Evolutionary conservation across 148 eudicot species (phyloP), one percentile per base, ranked within the genome.

Genomic region (Rhododendron henanense): DNA sequence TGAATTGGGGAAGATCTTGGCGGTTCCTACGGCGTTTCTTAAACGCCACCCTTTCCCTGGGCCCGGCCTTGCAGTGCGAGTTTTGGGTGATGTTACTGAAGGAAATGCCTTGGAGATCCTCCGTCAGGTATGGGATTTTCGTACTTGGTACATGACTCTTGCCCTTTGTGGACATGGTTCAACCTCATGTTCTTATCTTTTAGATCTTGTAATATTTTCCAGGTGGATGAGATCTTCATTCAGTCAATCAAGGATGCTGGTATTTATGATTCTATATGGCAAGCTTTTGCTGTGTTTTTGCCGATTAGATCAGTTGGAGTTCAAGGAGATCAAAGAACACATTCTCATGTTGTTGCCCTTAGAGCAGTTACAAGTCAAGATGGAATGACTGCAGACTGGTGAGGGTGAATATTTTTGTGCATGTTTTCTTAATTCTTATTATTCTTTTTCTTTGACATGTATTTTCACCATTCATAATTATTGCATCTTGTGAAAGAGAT

Each of bases 311-410:
- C 98, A 50, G 98, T 95, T 59, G 99, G 99, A 41, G 99, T 95
- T 85, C 99, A 97, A 93, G 99, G 99, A 84, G 99, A 97, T 91
- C 96, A 94, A 87, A 93, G 99, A 90, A 95, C 98, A 23, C 93
- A 95, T 87, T 93, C 96, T 53, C 92, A 93, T 89, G 98, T 93
- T 81, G 96, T 97, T 74, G 93, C 98, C 78, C 94, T 97, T 37
- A 91, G 99, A 91, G 99, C 98, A 78, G 97, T 95, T 55, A 95
- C 99, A 76, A 97, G 99, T 89, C 95, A 93, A 85, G 99, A 97
- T 91, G 99, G 99, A 87, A 97, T 95, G 99, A 97, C 99, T 59
- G 98, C 99, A 57, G 98, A 96, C 85, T 97, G 98, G 99, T 97
- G 82, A 88, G 92, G 18, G 81, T 61, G 45, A 6, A 51, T 55